phyloP scores from a whole-genome alignment of 805 yeast genomes.

The Blastobotrys americana region DNA sequence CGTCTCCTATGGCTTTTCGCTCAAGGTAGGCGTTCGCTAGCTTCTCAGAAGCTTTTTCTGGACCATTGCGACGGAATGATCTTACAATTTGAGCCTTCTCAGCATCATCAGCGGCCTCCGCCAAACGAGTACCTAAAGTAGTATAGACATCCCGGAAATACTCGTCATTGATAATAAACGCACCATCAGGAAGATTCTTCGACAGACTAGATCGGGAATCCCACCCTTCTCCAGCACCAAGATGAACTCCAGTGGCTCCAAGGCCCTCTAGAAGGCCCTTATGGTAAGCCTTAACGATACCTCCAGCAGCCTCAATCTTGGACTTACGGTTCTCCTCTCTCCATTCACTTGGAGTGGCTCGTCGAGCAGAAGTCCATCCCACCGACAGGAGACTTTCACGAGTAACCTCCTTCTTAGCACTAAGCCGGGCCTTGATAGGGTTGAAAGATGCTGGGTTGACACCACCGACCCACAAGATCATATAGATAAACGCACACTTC shows the following conservation, averaged over 20 bases:
- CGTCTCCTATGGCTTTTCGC: conserved; percentile 14
- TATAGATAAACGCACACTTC: conserved; percentile 51
- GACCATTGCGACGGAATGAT: conserved; percentile 26
- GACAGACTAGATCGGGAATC: conserved; percentile 18
- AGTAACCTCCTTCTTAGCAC: conserved; percentile 28
- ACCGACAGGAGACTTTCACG: conserved; percentile 43
- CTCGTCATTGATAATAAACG: conserved; percentile 6
- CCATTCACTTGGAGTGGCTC: conserved; percentile 63
- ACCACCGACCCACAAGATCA: conserved; percentile 58
- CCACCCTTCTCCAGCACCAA: conserved; percentile 80
- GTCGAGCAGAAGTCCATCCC: conserved; percentile 95
- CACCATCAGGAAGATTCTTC: conserved; percentile 5
- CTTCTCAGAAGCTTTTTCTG: conserved; percentile 20
- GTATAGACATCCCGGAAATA: conserved; percentile 13
- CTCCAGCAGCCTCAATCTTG: conserved; percentile 59
- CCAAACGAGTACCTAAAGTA: conserved; percentile 2
- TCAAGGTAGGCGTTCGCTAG: conserved; percentile 19
- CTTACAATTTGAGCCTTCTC: conserved; percentile 13
- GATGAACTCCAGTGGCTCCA: conserved; percentile 48
- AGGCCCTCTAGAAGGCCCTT: conserved; percentile 60
- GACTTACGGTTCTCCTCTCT: conserved; percentile 58
- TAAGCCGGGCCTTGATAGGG: conserved; percentile 23
- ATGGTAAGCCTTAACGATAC: conserved; percentile 64
- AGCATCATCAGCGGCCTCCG: conserved; percentile 10
- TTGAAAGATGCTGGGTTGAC: conserved; percentile 65